Base-by-base conservation (phyloP, 352 stramenopile species). In the Phytopythium litorale region DNA sequence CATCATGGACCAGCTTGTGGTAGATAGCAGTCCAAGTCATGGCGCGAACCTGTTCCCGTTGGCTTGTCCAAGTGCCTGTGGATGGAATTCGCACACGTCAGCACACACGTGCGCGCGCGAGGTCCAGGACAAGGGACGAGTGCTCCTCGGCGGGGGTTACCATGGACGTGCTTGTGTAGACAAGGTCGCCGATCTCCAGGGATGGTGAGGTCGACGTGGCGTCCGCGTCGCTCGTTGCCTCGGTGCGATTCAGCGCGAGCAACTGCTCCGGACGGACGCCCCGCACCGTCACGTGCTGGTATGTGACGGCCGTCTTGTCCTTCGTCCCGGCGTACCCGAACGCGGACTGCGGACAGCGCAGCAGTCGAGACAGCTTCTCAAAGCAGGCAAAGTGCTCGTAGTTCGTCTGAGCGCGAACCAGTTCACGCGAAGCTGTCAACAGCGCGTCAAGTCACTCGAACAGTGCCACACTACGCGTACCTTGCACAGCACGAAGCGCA, bases 261-360 rank as follows among this genome's bases (percentile, higher is more conserved):
- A 94, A 56, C n/a, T 57, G 67, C 37, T 76, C 53, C 5, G 83
- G 78, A 0, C 58, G 19, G 19, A 91, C 68, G 8, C 73, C 73
- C 54, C 79, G 75, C 11, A 81, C 72, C 0, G 84, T 82, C 21
- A 91, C 70, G 40, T 87, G 71, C 70, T 94, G 83, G 35, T 68
- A 83, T 5, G 85, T 92, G 49, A 91, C 60, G 1, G 85, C 85
- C 3, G 66, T 71, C 56, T 92, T 92, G 69, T 92, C 85, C 60
- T 94, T 94, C 11, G 80, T 91, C 0, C 83, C 83, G 18, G 85
- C 78, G 43, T 81, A 87, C 42, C 70, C 76, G 60, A 92, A 90
- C 11, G 75, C 75, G 1, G 79, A 81, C 11, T 84, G 60, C 0
- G 83, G 72, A 4, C 72, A 65, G 38, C 77, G 72, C 25, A 91